phyloP scores from a whole-genome alignment of 768 basidiomycete species.

The Lactarius tabidus region DNA sequence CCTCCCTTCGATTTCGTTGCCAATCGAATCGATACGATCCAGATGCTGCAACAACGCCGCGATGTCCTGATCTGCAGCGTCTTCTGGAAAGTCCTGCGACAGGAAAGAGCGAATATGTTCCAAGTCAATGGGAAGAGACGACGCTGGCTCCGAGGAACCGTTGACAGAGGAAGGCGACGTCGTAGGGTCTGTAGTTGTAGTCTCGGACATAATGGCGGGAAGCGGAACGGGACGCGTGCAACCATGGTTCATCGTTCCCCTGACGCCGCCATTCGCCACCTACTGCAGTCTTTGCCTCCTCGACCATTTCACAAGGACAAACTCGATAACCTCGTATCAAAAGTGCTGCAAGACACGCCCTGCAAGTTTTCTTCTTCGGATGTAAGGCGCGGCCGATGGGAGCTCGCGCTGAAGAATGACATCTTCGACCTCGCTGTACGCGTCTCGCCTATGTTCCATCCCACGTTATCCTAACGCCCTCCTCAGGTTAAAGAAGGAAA shows the following conservation, averaged over 20 bases:
- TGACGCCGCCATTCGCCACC: conserved; percentile 19
- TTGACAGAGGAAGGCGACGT: conserved; percentile 5
- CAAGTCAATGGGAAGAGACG: conserved; percentile 38
- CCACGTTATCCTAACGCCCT: background rate
- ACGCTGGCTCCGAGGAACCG: background rate
- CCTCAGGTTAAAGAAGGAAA: conserved; percentile 61
- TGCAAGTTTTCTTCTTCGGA: conserved; percentile 44
- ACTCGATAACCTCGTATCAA: conserved; percentile 19
- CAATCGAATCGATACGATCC: conserved; percentile 55
- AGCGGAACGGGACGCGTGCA: background rate
- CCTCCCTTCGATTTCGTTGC: conserved; percentile 55
- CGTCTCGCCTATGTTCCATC: background rate
- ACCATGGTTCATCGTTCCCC: conserved; percentile 23
- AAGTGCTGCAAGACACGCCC: conserved; percentile 18
- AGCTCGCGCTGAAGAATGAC: conserved; percentile 64
- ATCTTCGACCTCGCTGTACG: conserved; percentile 66
- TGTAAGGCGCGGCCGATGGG: conserved; percentile 70
- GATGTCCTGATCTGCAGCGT: conserved; percentile 41
- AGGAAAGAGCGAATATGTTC: conserved; percentile 34
- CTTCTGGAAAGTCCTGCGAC: conserved; percentile 29
- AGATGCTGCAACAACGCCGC: conserved; percentile 51
- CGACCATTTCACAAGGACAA: conserved; percentile 19
- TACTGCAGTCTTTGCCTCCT: conserved; percentile 15
- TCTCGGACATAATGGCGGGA: background rate
- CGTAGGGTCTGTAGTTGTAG: conserved; percentile 1